Evolutionary conservation across 2,329 filamentous ascomycete genomes (phyloP), one percentile per base, ranked within the genome.

Genomic region (Pseudogymnoascus sp.): DNA sequence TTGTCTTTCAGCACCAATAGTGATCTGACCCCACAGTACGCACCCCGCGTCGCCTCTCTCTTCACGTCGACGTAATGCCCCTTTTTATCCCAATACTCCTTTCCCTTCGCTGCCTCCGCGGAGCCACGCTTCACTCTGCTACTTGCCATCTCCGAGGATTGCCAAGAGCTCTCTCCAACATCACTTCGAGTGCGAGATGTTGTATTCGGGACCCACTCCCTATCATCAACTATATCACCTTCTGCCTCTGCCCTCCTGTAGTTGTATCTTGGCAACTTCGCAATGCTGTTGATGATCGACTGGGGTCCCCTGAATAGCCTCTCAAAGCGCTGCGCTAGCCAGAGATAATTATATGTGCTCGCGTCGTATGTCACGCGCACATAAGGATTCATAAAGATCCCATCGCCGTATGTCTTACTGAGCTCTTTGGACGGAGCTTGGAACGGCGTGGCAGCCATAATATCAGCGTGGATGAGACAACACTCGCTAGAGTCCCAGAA

Each of bases 301-400:
- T 91, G 87, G 2, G 84, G 78, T 3, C 82, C 73, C 0, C 79
- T 77, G 65, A 88, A 86, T 0, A 91, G 77, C 4, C 84, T 77
- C 73, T 92, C 89, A 69, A 88, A 87, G 11, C 85, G 83, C 64
- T 84, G 82, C 4, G 83, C 82, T 28, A 86, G 74, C 1, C 78
- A 75, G 1, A 91, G 77, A 82, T 84, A 87, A 0, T 76, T 75
- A 7, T 89, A 78, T 0, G 85, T 84, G 3, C 71, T 71, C 31
- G 77, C 74, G 56, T 83, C 81, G 72, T 92, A 91, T 1, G 88
- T 85, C 3, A 90, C 87, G 16, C 89, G 84, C 46, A 92, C 82
- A 69, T 84, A 91, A 0, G 89, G 89, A 70, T 92, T 92, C 78
- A 91, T 84, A 70, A 84, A 91, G 61, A 90, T 86, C 1, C 84